A percentile compares a stretch with the other conserved stretches of the same genome.
Conservation (phyloP, 2,329 filamentous ascomycete species). For the Sporothrix schenckii region DNA sequence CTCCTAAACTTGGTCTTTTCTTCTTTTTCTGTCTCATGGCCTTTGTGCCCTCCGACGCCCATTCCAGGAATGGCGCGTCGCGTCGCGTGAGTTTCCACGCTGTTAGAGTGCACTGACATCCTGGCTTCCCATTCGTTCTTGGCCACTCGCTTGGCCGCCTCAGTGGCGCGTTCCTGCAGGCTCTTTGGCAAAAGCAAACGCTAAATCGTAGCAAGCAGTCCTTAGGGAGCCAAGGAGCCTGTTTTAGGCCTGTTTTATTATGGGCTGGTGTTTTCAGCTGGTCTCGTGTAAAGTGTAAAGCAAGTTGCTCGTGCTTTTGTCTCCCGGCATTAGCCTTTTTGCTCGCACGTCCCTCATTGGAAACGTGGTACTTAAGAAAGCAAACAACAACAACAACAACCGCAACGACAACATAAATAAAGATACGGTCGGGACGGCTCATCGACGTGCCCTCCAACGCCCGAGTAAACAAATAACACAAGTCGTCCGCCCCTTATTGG, state of each 20-base stretch:
- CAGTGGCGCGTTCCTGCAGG: constrained; percentile 28
- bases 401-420: not conserved
- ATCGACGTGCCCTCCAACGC: not conserved
- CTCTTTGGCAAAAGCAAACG: constrained; percentile 26
- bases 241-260: constrained; percentile 14
- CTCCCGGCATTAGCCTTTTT: not conserved
- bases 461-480: not conserved
- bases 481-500: constrained; percentile 4
- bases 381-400: not conserved
- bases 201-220: constrained; percentile 15
- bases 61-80: constrained; percentile 32
- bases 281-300: not conserved
- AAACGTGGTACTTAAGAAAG: constrained; percentile 13
- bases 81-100: constrained; percentile 32
- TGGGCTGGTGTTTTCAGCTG: constrained; percentile 22
- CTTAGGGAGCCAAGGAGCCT: constrained; percentile 4
- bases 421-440: not conserved
- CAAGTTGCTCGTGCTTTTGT: not conserved
- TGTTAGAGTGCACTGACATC: not conserved
- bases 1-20: not conserved
- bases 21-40: not conserved
- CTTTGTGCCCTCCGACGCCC: not conserved
- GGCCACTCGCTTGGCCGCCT: not conserved
- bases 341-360: constrained; percentile 1
- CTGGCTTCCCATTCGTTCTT: constrained; percentile 5